Base-by-base conservation (phyloP, 345 rosid genomes). In the Zanthoxylum bungeanum region DNA sequence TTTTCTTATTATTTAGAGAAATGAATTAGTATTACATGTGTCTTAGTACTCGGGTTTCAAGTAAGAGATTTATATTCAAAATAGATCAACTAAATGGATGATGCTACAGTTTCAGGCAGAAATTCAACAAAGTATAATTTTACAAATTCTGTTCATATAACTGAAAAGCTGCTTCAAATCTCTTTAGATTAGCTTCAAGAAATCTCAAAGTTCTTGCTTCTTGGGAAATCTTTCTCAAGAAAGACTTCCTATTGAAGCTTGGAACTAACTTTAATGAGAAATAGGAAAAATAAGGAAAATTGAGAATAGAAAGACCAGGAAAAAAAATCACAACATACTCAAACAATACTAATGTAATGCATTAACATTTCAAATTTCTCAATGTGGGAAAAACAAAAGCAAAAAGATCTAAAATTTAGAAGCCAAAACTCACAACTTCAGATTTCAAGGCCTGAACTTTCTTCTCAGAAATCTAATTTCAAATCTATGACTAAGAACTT, bases 381-480 rank as follows among this genome's bases (percentile, higher is more conserved):
- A 40, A 67, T 25, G 63, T 25, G 28, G 11, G 14, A 57, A 39
- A 49, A 11, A 37, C 37, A 7, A 37, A n/a, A n/a, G n/a, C n/a
- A n/a, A n/a, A 40, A 53, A 52, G 52, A 2, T 27, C 19, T 17
- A 31, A n/a, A 57, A 69, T 19, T 21, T 58, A 33, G 33, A 67
- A 39, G 39, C 7, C 36, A 64, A 64, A 28, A 4, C 28, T 44
- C 53, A 31, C 40, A 7, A 31, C 0, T 33, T 34, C 8, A 53
- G 34, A 42, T 31, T 57, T 69, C 30, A 69, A 57, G 25, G 25
- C 34, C 73, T 40, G n/a, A 28, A 31, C 40, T 42, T 40, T 56
- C 11, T 69, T 22, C n/a, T n/a, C n/a, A 58, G 40, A 40, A 57
- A 57, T 69, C 53, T 69, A 56, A 24, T 40, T 24, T 47, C 46